These are phyloP conservation scores for Penstemon eatonii DNA, from an alignment of 257 asterid genomes.

Conservation along the genomic window DNA sequence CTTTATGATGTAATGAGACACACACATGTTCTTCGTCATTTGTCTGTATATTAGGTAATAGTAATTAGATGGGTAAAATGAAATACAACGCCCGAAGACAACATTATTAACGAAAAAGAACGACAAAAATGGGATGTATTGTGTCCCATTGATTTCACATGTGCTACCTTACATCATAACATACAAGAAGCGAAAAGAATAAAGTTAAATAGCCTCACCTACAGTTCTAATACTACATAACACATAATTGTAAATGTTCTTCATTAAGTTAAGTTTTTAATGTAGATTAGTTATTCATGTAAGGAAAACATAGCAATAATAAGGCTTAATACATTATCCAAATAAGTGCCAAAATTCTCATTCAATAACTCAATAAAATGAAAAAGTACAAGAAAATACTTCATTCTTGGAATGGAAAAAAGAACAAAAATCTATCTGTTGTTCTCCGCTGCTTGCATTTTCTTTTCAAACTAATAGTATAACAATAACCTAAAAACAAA, in stretches of 20 bases:
- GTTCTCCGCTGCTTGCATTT: background rate
- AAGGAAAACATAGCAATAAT: no score
- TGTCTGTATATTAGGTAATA: constrained; percentile 31
- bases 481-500: background rate
- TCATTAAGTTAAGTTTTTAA: background rate
- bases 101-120: background rate
- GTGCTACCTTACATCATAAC: no score
- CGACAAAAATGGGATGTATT: no score
- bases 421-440: background rate
- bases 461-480: background rate
- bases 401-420: constrained; percentile 1
- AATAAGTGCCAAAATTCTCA: background rate
- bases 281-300: background rate
- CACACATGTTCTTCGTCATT: constrained; percentile 33
- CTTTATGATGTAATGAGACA: constrained; percentile 20
- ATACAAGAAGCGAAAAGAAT: no score
- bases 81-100: background rate
- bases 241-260: background rate
- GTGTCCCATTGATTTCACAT: background rate
- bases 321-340: background rate
- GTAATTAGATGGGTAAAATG: constrained; percentile 3
- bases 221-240: background rate
- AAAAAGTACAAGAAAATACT: background rate
- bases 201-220: no score
- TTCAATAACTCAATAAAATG: background rate